phyloP scores from a whole-genome alignment of 1,139 yeast genomes.

The Magnusiomyces clavatus region DNA sequence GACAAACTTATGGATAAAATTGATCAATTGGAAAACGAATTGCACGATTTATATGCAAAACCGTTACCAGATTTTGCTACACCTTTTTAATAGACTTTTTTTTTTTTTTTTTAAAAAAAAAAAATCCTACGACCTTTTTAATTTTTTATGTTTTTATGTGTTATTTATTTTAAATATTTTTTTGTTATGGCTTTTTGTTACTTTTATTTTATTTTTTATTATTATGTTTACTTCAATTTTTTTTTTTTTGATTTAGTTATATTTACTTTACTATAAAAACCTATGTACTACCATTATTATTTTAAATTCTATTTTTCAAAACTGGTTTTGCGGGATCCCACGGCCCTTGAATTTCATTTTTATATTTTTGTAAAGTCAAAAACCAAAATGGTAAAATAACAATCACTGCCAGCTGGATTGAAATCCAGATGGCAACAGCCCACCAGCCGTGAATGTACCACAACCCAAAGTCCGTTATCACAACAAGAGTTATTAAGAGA shows the following conservation, averaged over 20 bases:
- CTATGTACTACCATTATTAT: too few species aligned
- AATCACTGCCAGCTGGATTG: conserved; percentile 41
- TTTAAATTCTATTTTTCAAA: too few species aligned
- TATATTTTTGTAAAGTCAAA: conserved; percentile 64
- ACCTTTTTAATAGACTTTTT: background rate
- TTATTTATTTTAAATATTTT: background rate
- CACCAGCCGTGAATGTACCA: conserved; percentile 36
- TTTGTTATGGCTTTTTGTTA: too few species aligned
- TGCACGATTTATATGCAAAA: conserved; percentile 9
- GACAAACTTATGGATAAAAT: conserved; percentile 15
- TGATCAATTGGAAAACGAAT: conserved; percentile 13
- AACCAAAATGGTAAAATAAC: conserved; percentile 67
- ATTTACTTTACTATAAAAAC: too few species aligned
- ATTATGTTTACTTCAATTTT: too few species aligned
- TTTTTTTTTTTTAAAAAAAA: background rate
- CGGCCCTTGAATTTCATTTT: conserved; percentile 85
- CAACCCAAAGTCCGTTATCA: conserved; percentile 28
- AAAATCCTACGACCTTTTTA: background rate
- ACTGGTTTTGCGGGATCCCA: conserved; percentile 84
- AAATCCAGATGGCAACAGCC: conserved; percentile 38
- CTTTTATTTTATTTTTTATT: too few species aligned
- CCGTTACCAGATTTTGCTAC: background rate
- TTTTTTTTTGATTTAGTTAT: too few species aligned
- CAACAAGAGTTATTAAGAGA: conserved; percentile 21
- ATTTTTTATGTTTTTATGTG: background rate